Evolutionary conservation across 352 stramenopile species (phyloP), one percentile per base, ranked within the genome.

Genomic region (Phytopythium kandeliae): DNA sequence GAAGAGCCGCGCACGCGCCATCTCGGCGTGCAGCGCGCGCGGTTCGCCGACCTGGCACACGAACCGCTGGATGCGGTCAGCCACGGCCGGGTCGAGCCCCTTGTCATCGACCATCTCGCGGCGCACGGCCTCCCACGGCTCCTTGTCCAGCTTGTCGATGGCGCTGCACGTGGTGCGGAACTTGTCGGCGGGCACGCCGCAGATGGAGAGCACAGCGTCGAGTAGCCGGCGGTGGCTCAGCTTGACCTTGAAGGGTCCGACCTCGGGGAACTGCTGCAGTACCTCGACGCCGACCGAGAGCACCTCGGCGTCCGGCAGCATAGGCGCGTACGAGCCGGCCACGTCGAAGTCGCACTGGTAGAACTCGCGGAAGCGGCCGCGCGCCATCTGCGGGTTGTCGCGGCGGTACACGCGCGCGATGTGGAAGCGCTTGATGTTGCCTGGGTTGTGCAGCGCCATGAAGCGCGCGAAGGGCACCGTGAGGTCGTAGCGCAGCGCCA

Each of bases 291-390:
- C 96, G 30, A 99, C 92, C 44, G 89, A 95, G 13, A 99, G 59
- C 55, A 98, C 97, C 64, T 99, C 97, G 25, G 97, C 92, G 60
- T 99, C 97, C 8, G 96, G 74, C 17, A 99, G 84, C 97, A 99
- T 99, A 6, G 85, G 69, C 47, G 85, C 74, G 67, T 98, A 99
- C 35, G 67, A 80, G 49, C 96, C 96, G 28, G 97, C 97, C 61
- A 99, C 97, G 69, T 99, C 97, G 53, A 99, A 98, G 60, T 99
- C 97, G 65, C 97, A 99, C 70, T 99, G 97, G 78, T 99, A 99
- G 69, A 99, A 99, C 63, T 99, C 97, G 44, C 97, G 86, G 74
- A 98, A 99, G 50, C 97, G 83, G 42, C 97, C 97, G 35, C 90
- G 89, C 21, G 85, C 88, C 71, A 98, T 89, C 45, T 95, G 77